Conservation (phyloP, 768 basidiomycete genomes). For the Agrocybe pediades region DNA sequence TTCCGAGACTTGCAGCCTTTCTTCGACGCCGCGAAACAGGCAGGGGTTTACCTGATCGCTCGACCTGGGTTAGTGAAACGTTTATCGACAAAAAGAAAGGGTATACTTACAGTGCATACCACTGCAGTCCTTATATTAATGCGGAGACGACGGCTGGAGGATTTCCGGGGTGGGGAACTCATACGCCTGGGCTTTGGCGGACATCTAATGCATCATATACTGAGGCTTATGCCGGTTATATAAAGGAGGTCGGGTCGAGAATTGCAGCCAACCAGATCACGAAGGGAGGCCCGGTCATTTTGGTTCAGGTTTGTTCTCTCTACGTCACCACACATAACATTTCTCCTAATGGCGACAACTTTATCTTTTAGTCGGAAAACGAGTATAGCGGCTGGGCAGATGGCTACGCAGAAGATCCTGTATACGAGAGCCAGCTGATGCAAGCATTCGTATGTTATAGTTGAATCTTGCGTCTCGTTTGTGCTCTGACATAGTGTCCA, state of each 20-base stretch:
- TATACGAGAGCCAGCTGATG: conserved; percentile 36
- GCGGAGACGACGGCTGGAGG: conserved; percentile 54
- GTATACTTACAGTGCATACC: too few species aligned
- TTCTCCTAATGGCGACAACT: too few species aligned
- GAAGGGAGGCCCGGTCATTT: conserved; percentile 59
- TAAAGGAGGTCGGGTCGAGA: conserved; percentile 45
- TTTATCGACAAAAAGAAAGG: too few species aligned
- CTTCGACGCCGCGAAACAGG: conserved; percentile 53
- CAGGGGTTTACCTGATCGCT: conserved; percentile 57
- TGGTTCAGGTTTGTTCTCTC: conserved; percentile 31
- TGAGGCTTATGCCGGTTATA: conserved; percentile 52
- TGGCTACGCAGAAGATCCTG: conserved; percentile 41
- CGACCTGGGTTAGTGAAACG: conserved; percentile 41
- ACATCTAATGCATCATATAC: conserved; percentile 41
- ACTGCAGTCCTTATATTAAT: conserved; percentile 43
- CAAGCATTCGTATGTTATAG: conserved; percentile 29
- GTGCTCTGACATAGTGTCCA: conserved; percentile 16
- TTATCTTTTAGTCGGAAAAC: conserved; percentile 52
- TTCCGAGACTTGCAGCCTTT: conserved; percentile 55
- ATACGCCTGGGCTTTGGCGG: conserved; percentile 48
- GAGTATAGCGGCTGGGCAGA: conserved; percentile 48
- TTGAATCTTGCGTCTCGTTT: neutral
- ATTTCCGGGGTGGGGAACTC: conserved; percentile 59
- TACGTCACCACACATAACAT: neutral
- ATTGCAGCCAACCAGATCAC: conserved; percentile 58